Conservation (phyloP, 306 rosid genomes). For the Albizia julibrissin region DNA sequence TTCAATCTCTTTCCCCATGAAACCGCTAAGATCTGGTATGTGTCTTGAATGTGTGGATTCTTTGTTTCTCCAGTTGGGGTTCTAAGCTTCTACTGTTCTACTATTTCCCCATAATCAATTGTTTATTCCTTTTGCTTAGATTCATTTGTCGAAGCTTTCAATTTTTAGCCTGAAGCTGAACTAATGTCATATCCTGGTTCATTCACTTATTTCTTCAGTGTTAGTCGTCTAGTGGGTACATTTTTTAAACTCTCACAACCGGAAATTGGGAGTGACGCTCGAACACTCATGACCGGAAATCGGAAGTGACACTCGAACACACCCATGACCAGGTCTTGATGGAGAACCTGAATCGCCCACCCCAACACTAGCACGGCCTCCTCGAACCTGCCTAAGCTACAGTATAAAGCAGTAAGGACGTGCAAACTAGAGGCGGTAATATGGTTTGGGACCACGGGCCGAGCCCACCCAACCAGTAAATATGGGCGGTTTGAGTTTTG, state of each 20-base stretch:
- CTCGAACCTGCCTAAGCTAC: slow-evolving; percentile 88
- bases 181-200: neutral
- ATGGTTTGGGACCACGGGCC: no score
- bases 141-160: neutral
- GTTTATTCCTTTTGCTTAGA: neutral
- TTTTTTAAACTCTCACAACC: neutral
- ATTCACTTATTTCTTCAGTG: neutral
- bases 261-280: neutral
- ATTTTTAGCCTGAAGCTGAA: neutral
- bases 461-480: no score
- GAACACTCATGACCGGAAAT: no score
- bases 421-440: slow-evolving; percentile 83
- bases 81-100: neutral
- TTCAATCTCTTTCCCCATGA: neutral
- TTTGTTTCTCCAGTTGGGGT: neutral
- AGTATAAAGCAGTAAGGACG: slow-evolving; percentile 88
- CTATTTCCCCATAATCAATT: neutral
- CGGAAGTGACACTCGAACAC: no score
- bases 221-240: neutral
- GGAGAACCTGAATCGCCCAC: slow-evolving; percentile 75
- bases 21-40: neutral
- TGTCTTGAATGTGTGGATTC: neutral
- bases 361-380: slow-evolving; percentile 93
- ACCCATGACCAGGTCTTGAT: no score
- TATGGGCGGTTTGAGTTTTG: no score